These are phyloP conservation scores for Cantharellus cinnabarinus DNA, from an alignment of 768 basidiomycete species.

Conservation along the genomic window DNA sequence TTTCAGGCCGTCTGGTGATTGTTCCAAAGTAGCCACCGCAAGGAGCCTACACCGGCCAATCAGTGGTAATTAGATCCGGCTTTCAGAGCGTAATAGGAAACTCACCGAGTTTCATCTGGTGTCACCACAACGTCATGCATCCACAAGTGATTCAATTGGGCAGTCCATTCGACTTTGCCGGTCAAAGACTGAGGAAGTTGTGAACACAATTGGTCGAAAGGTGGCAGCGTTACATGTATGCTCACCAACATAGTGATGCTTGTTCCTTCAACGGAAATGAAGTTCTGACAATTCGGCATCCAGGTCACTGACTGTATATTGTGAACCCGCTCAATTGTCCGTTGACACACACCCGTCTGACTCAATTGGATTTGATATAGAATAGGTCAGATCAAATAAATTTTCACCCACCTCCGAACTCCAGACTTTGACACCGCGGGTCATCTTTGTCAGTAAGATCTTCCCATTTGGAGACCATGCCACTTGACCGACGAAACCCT, in stretches of 20 bases:
- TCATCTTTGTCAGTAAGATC: constrained; percentile 41
- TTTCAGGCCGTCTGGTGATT: constrained; percentile 38
- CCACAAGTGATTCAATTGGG: constrained; percentile 39
- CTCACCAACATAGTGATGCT: constrained; percentile 19
- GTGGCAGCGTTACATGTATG: not conserved
- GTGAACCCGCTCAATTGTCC: constrained; percentile 37
- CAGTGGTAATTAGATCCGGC: not conserved
- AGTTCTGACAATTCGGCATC: constrained; percentile 44
- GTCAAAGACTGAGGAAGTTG: constrained; percentile 27
- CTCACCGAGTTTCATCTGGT: constrained; percentile 32
- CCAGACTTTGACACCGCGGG: constrained; percentile 51
- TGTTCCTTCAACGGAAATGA: constrained; percentile 50
- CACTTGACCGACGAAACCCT: constrained; percentile 54
- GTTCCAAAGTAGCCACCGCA: constrained; percentile 45
- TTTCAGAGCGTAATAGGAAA: not conserved
- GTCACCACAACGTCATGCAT: constrained; percentile 54
- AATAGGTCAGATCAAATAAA: not conserved
- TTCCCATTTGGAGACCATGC: constrained; percentile 55
- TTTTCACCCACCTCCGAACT: constrained; percentile 18
- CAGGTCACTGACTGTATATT: constrained; percentile 45
- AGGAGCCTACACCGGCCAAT: constrained; percentile 20
- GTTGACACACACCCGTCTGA: constrained; percentile 48
- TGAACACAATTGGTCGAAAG: not conserved
- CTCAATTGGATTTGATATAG: constrained; percentile 1
- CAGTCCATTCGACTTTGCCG: constrained; percentile 38